These are phyloP conservation scores for Inga laurina DNA, from an alignment of 306 rosid genomes.

Conservation along the genomic window DNA sequence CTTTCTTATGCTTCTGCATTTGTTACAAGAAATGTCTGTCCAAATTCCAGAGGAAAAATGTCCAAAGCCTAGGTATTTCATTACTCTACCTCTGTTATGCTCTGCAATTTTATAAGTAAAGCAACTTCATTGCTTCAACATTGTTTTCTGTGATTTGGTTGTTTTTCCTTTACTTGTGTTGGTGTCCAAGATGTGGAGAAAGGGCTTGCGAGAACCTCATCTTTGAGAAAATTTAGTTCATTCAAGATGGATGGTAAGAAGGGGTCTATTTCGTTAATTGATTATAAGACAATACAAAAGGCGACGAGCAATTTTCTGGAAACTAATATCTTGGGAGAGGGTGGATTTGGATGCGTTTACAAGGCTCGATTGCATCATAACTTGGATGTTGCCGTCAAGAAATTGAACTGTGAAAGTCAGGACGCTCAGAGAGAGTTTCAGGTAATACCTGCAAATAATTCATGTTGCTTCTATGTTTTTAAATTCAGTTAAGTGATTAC, in stretches of 20 bases:
- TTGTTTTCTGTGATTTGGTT: slow-evolving; percentile 1
- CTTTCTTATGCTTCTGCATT: slow-evolving; percentile 58
- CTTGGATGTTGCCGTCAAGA: slow-evolving; percentile 81
- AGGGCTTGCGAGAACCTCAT: slow-evolving; percentile 58
- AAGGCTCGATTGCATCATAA: slow-evolving; percentile 73
- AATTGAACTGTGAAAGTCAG: slow-evolving; percentile 60
- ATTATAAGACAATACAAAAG: slow-evolving; percentile 75
- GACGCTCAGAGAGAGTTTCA: slow-evolving; percentile 76
- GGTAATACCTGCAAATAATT: slow-evolving; percentile 44
- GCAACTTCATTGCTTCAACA: slow-evolving; percentile 11
- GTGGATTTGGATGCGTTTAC: slow-evolving; percentile 97
- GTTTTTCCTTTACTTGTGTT: slow-evolving; percentile 23
- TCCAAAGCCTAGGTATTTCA: slow-evolving; percentile 43
- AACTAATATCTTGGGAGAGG: slow-evolving; percentile 80
- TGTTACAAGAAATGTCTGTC: slow-evolving; percentile 41
- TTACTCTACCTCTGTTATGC: slow-evolving; percentile 24
- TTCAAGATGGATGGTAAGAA: slow-evolving; percentile 59
- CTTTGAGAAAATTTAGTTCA: slow-evolving; percentile 66
- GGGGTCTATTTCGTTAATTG: slow-evolving; percentile 68
- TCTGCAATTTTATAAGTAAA: neutral
- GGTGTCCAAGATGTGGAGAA: slow-evolving; percentile 69
- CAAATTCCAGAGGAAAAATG: slow-evolving; percentile 45
- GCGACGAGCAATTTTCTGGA: slow-evolving; percentile 68
- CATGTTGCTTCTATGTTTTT: neutral
- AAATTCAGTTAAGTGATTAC: slow-evolving; percentile 12